A percentile compares a stretch with the other conserved stretches of the same genome.
These are phyloP conservation scores for Usnea hakonensis DNA, from an alignment of 495 filamentous ascomycete genomes.

Conservation along the genomic window DNA sequence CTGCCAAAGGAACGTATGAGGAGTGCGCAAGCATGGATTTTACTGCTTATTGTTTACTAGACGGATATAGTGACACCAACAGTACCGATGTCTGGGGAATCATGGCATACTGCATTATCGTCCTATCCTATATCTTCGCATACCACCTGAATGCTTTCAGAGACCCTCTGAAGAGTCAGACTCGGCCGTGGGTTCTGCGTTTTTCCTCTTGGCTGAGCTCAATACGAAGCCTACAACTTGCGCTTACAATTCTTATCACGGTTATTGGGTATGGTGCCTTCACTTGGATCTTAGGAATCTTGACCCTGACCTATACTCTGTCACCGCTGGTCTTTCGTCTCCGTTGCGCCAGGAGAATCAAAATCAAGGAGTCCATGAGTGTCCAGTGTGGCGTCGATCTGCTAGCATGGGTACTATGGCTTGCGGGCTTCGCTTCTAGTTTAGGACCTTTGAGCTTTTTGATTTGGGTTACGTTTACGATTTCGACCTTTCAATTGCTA, in stretches of 20 bases:
- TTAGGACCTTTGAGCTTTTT: not conserved
- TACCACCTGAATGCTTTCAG: not conserved
- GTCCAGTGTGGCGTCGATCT: not conserved
- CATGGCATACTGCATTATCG: not conserved
- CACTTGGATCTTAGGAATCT: not conserved
- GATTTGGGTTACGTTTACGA: not conserved
- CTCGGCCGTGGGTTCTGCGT: conserved; percentile 1
- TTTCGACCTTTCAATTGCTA: not conserved
- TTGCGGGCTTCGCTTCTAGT: not conserved
- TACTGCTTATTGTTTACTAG: conserved; percentile 5
- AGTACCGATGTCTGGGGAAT: conserved; percentile 1
- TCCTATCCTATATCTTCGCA: conserved; percentile 2
- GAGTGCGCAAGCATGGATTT: conserved; percentile 4
- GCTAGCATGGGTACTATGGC: not conserved
- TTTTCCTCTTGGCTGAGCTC: not conserved
- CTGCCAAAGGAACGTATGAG: not conserved
- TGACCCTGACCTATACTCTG: not conserved
- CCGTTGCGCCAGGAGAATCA: not conserved
- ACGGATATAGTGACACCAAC: not conserved
- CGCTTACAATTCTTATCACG: not conserved
- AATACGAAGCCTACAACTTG: not conserved
- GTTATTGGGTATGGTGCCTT: not conserved
- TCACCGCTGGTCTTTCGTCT: not conserved
- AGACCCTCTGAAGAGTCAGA: not conserved
- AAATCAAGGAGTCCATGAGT: not conserved